Percentiles rank a stretch among this genome's conserved stretches.
Conservation (phyloP, 768 basidiomycete genomes). For the Saitozyma podzolica region DNA sequence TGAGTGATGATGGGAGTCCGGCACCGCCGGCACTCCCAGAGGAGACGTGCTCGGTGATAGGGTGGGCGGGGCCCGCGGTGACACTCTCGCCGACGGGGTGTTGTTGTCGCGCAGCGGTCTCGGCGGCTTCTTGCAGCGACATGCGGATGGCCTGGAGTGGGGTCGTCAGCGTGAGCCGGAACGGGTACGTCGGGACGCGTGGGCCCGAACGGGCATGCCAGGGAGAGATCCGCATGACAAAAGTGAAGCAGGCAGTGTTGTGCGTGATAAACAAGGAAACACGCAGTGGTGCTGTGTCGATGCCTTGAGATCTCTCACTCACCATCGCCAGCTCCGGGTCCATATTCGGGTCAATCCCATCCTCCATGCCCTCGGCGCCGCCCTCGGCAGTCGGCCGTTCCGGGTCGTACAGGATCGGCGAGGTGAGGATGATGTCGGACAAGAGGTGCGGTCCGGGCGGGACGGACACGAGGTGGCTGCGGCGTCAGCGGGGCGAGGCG, state of each 20-base stretch:
- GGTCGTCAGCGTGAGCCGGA: neutral
- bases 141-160: constrained; percentile 78
- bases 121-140: constrained; percentile 75
- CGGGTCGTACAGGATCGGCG: constrained; percentile 76
- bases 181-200: too few relatives aligned
- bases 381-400: constrained; percentile 58
- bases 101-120: constrained; percentile 30
- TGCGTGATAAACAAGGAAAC: too few relatives aligned
- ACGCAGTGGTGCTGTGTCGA: neutral
- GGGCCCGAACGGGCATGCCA: too few relatives aligned
- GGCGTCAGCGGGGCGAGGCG: neutral
- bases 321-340: constrained; percentile 98
- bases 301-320: constrained; percentile 28
- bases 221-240: too few relatives aligned
- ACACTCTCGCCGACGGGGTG: neutral
- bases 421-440: constrained; percentile 77
- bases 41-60: constrained; percentile 16
- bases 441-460: constrained; percentile 73
- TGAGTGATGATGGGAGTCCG: constrained; percentile 49
- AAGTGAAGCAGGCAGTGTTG: too few relatives aligned
- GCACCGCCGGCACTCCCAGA: constrained; percentile 49
- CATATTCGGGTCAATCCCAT: constrained; percentile 78
- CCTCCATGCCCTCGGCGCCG: constrained; percentile 62
- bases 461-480: constrained; percentile 76
- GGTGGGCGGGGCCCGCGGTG: constrained; percentile 15